Conservation (phyloP, 1,139 yeast genomes). For the Taphrina betulina region DNA sequence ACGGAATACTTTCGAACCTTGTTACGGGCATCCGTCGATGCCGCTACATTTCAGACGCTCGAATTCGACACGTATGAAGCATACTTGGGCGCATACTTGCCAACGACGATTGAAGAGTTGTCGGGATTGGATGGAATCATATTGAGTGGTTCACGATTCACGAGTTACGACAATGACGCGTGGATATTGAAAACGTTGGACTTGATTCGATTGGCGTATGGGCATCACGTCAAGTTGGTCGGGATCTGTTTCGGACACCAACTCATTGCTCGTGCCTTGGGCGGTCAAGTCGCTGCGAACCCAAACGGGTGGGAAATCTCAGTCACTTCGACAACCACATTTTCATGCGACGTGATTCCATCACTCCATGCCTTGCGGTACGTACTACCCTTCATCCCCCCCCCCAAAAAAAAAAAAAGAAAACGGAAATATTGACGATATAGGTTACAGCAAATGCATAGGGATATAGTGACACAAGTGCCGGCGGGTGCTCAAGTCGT, state of each 20-base stretch:
- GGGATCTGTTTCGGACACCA: slow-evolving; percentile 84
- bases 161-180: slow-evolving; percentile 3
- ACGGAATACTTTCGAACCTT: slow-evolving; percentile 33
- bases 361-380: slow-evolving; percentile 39
- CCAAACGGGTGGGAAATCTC: slow-evolving; percentile 74
- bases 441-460: slow-evolving; percentile 70
- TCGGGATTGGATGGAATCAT: slow-evolving; percentile 50
- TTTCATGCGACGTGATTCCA: slow-evolving; percentile 43
- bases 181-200: slow-evolving; percentile 1
- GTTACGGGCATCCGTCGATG: slow-evolving; percentile 9
- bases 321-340: slow-evolving; percentile 51
- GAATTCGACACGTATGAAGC: slow-evolving; percentile 50
- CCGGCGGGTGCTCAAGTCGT: slow-evolving; percentile 50
- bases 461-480: slow-evolving; percentile 61
- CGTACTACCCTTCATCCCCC: too few species aligned
- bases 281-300: slow-evolving; percentile 59
- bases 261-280: slow-evolving; percentile 64
- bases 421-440: too few species aligned
- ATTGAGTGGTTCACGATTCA: slow-evolving; percentile 59
- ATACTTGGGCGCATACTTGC: slow-evolving; percentile 41
- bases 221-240: slow-evolving; percentile 42
- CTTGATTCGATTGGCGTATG: slow-evolving; percentile 1
- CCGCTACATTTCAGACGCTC: background rate
- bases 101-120: slow-evolving; percentile 47
- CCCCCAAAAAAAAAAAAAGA: too few species aligned